These are phyloP conservation scores for Tylopilus rubrobrunneus DNA, from an alignment of 768 basidiomycete species.

Conservation along the genomic window DNA sequence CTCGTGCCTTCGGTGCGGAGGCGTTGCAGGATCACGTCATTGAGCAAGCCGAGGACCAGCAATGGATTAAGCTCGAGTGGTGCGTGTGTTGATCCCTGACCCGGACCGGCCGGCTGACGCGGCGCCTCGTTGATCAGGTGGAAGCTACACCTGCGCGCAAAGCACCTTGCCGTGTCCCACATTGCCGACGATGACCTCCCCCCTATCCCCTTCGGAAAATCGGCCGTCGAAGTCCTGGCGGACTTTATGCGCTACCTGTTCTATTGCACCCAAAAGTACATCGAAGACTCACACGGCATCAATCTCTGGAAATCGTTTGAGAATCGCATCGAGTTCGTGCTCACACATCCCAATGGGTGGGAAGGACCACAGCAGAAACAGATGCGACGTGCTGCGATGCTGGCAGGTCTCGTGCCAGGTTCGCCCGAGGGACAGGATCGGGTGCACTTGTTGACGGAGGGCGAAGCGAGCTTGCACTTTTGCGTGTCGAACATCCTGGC, in stretches of 20 bases:
- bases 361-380: constrained; percentile 54
- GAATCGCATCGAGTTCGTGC: constrained; percentile 44
- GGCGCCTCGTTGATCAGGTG: constrained; percentile 21
- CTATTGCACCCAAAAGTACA: constrained; percentile 42
- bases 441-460: constrained; percentile 58
- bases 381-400: constrained; percentile 51
- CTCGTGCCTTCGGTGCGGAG: constrained; percentile 44
- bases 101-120: background rate
- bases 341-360: constrained; percentile 67
- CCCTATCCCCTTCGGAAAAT: constrained; percentile 40
- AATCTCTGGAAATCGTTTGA: constrained; percentile 45
- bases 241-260: constrained; percentile 48
- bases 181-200: constrained; percentile 34
- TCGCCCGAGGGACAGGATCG: constrained; percentile 37
- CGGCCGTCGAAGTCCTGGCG: constrained; percentile 40
- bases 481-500: constrained; percentile 47
- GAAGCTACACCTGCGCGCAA: constrained; percentile 39
- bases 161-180: constrained; percentile 29
- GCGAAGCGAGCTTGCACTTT: constrained; percentile 59
- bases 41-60: constrained; percentile 40
- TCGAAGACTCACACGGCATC: constrained; percentile 44
- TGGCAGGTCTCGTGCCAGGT: constrained; percentile 48
- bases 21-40: constrained; percentile 37
- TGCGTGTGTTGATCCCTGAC: constrained; percentile 9
- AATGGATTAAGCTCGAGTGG: constrained; percentile 47